These are phyloP conservation scores for Sisymbrium altissimum DNA, from an alignment of 345 rosid species.

Conservation along the genomic window DNA sequence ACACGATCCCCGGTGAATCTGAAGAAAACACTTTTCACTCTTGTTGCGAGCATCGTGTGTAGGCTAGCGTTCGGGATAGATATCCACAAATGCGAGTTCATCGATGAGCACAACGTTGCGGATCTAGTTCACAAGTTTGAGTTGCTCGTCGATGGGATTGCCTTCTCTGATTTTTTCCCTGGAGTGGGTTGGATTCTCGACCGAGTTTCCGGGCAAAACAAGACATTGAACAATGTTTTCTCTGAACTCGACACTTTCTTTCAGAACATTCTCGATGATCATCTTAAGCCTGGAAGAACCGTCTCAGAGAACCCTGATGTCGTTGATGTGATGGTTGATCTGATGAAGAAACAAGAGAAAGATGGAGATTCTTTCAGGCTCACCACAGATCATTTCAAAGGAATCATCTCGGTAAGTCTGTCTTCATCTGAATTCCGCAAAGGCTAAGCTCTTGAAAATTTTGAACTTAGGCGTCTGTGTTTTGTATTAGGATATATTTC, in stretches of 20 bases:
- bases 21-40: constrained; percentile 24
- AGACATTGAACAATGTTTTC: constrained; percentile 32
- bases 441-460: background rate
- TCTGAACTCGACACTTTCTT: constrained; percentile 40
- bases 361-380: constrained; percentile 17
- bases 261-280: constrained; percentile 41
- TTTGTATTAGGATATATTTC: constrained; percentile 48
- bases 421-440: background rate
- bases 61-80: constrained; percentile 42
- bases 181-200: constrained; percentile 41
- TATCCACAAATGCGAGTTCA: constrained; percentile 24
- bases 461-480: background rate
- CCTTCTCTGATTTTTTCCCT: constrained; percentile 44
- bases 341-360: constrained; percentile 26
- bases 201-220: constrained; percentile 29
- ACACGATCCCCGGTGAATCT: constrained; percentile 25
- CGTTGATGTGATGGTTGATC: constrained; percentile 24
- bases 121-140: constrained; percentile 35
- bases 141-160: constrained; percentile 26
- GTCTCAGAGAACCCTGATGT: constrained; percentile 33
- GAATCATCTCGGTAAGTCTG: constrained; percentile 28
- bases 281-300: constrained; percentile 36
- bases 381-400: constrained; percentile 29
- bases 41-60: constrained; percentile 33
- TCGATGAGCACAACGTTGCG: constrained; percentile 16